These are phyloP conservation scores for Suillus paluster DNA, from an alignment of 768 basidiomycete species.

Conservation along the genomic window DNA sequence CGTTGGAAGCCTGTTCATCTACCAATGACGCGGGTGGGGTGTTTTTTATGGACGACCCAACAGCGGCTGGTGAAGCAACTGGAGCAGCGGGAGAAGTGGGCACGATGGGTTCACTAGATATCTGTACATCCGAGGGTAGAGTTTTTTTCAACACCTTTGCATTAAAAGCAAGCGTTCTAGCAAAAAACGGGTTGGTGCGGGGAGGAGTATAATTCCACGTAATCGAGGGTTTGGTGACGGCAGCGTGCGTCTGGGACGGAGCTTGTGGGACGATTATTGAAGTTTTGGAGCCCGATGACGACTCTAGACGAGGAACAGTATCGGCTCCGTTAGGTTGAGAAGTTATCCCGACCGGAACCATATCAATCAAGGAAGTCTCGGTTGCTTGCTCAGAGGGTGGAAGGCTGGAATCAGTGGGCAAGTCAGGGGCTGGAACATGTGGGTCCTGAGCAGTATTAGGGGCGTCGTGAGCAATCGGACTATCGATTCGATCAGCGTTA, in stretches of 20 bases:
- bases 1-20: background rate
- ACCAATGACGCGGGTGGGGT: background rate
- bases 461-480: background rate
- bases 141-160: constrained; percentile 1
- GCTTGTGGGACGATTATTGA: background rate
- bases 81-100: background rate
- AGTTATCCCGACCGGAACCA: background rate
- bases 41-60: background rate
- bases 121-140: background rate
- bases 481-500: background rate
- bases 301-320: background rate
- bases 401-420: background rate
- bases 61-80: background rate
- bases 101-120: background rate
- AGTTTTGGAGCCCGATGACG: background rate
- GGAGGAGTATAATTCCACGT: constrained; percentile 1
- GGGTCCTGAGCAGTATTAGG: background rate
- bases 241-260: background rate
- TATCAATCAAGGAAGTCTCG: background rate
- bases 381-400: background rate
- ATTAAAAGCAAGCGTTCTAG: background rate
- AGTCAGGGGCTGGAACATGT: background rate
- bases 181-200: background rate
- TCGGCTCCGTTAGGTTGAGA: background rate
- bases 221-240: background rate